Base-by-base conservation (phyloP, 2,329 filamentous ascomycete genomes). In the Paecilomyces dactylethromorphus region DNA sequence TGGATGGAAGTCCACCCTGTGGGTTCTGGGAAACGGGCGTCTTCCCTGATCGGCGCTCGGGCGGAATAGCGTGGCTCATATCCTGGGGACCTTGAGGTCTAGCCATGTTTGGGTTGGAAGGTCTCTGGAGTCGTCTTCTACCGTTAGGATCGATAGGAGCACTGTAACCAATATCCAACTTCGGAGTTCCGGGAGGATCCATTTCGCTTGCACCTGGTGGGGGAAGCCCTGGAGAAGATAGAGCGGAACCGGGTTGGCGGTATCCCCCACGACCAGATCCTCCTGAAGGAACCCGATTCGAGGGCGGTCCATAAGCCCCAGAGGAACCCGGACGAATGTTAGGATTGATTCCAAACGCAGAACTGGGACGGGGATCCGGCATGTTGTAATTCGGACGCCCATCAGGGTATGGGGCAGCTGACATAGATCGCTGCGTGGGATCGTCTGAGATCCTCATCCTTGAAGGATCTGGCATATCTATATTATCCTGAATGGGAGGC, bases 391-490 rank as follows among this genome's bases (percentile, higher is more conserved):
- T 67, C 50, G 62, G 65, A 55, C 66, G 64, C 33, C 69, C 68
- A 62, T 77, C 74, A 21, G 77, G 74, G 59, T 80, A 80, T 51
- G 78, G 77, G 53, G 75, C 76, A 18, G 70, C 69, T n/a, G 74
- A 70, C 21, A 69, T 59, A 54, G 70, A 51, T 24, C 63, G 56
- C 58, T 64, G 63, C 63, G 64, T 18, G 13, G 56, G 59, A 31
- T 69, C 69, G 21, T 73, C 68, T 31, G 65, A 68, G 55, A 76
- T 66, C 54, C 68, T 76, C 68, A 79, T 75, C 33, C 68, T 69
- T 22, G 77, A 78, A 18, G 78, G 78, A 64, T 80, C 78, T 10
- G 79, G 78, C 78, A 80, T 80, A 63, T 80, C 73, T 10, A 79
- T 65, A 13, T 72, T 74, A 54, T 78, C 77, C 10, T 73, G 68